Evolutionary conservation across 1,139 yeast species (phyloP).

Genomic region (Debaryomyces singareniensis): DNA sequence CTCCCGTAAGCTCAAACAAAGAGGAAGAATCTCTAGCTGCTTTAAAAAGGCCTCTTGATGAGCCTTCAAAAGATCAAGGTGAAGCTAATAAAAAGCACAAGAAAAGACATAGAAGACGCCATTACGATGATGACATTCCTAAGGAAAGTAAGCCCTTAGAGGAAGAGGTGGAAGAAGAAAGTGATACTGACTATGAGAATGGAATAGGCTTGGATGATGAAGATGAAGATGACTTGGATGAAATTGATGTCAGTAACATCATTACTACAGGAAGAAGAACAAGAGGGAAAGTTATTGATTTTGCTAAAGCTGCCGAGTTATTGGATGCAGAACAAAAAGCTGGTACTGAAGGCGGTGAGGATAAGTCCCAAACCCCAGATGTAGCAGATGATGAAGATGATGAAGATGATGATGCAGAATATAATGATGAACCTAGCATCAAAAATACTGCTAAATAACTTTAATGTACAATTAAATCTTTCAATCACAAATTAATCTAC

Average conservation of each 20-base stretch:
- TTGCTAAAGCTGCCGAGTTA: constrained; percentile 75
- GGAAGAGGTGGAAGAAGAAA: constrained; percentile 44
- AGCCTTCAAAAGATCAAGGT: constrained; percentile 7
- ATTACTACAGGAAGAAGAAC: constrained; percentile 84
- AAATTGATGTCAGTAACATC: constrained; percentile 80
- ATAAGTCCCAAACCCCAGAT: constrained; percentile 13
- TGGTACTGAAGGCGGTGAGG: constrained; percentile 14
- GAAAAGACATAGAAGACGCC: constrained; percentile 34
- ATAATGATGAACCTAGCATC: no score
- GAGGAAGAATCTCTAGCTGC: constrained; percentile 9
- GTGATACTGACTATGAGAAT: constrained; percentile 31
- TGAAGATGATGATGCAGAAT: constrained; percentile 14
- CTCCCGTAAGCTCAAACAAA: constrained; percentile 7
- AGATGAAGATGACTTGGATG: constrained; percentile 77
- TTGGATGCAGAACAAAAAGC: constrained; percentile 45
- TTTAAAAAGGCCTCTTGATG: constrained; percentile 10
- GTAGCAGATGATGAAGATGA: constrained; percentile 45
- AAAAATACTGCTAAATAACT: no score
- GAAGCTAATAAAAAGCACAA: constrained; percentile 12
- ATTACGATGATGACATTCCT: constrained; percentile 26
- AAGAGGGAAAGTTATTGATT: constrained; percentile 84
- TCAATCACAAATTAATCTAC: no score
- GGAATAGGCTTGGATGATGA: constrained; percentile 51
- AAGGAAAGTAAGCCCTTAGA: constrained; percentile 21
- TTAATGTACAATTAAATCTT: no score